phyloP scores from a whole-genome alignment of 2,329 filamentous ascomycete species.

The Beauveria scarabaeidicola region DNA sequence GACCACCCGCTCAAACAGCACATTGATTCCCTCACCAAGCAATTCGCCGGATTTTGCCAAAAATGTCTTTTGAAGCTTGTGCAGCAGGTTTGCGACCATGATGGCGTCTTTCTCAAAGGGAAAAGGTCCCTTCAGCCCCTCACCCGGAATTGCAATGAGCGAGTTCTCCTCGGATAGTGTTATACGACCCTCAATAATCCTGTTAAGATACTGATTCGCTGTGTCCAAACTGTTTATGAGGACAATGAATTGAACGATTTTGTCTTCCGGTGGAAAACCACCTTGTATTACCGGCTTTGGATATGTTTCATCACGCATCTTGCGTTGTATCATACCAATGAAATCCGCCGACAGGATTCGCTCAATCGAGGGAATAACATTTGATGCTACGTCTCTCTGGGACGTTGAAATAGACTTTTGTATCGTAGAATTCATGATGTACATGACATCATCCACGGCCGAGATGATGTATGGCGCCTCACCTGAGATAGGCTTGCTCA shows the following conservation, averaged over 20 bases:
- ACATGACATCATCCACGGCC: slow-evolving; percentile 98
- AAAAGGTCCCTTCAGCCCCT: slow-evolving; percentile 56
- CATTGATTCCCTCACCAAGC: slow-evolving; percentile 72
- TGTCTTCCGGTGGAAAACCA: slow-evolving; percentile 76
- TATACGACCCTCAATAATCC: slow-evolving; percentile 69
- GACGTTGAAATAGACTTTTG: slow-evolving; percentile 81
- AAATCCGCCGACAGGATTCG: slow-evolving; percentile 83
- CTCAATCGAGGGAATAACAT: slow-evolving; percentile 68
- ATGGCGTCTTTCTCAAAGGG: slow-evolving; percentile 69
- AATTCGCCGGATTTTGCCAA: slow-evolving; percentile 72
- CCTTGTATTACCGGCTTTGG: slow-evolving; percentile 72
- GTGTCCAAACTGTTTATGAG: slow-evolving; percentile 94
- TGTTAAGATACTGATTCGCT: slow-evolving; percentile 79
- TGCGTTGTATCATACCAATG: slow-evolving; percentile 91
- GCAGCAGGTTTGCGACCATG: slow-evolving; percentile 60
- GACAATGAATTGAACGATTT: slow-evolving; percentile 81
- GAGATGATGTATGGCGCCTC: slow-evolving; percentile 89
- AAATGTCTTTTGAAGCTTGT: slow-evolving; percentile 63
- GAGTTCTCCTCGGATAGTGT: slow-evolving; percentile 31
- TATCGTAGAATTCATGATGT: slow-evolving; percentile 89
- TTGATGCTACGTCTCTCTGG: slow-evolving; percentile 68
- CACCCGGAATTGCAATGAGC: slow-evolving; percentile 28
- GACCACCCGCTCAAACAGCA: slow-evolving; percentile 80
- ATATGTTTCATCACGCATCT: slow-evolving; percentile 95
- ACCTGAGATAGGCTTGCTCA: slow-evolving; percentile 60